A percentile compares a stretch with the other conserved stretches of the same genome.
Conservation (phyloP, 2,329 filamentous ascomycete species). For the Dactylellina sp. region DNA sequence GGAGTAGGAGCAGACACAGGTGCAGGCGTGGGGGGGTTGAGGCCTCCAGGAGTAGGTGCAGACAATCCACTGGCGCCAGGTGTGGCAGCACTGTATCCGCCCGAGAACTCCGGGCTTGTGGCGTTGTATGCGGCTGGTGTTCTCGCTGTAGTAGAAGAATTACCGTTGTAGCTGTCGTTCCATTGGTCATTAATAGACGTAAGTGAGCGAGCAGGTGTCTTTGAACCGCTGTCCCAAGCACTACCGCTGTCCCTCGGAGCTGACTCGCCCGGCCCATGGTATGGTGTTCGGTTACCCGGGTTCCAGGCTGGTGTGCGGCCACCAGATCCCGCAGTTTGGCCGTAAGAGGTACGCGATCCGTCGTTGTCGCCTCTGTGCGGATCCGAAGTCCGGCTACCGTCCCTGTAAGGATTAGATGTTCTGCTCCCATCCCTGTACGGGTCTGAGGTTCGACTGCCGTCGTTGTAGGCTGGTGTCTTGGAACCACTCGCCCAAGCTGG, state of each 20-base stretch:
- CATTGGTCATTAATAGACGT: conserved; percentile 68
- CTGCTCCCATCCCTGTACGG: conserved; percentile 60
- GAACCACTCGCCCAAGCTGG: conserved; percentile 78
- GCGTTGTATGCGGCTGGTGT: conserved; percentile 60
- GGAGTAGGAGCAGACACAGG: conserved; percentile 76
- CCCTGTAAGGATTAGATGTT: conserved; percentile 61
- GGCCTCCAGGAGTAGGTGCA: conserved; percentile 77
- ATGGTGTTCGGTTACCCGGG: conserved; percentile 78
- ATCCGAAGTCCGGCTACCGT: conserved; percentile 60
- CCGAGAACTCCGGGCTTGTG: conserved; percentile 60
- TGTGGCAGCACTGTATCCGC: conserved; percentile 69
- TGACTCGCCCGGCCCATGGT: conserved; percentile 63
- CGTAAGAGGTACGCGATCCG: conserved; percentile 81
- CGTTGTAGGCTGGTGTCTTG: conserved; percentile 73
- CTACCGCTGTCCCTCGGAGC: conserved; percentile 69
- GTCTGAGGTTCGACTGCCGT: conserved; percentile 64
- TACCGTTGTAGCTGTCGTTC: conserved; percentile 69
- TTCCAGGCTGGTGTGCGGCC: conserved; percentile 81
- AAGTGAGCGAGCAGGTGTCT: conserved; percentile 77
- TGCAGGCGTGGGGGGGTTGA: conserved; percentile 64
- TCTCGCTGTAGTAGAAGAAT: conserved; percentile 63
- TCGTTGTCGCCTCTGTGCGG: conserved; percentile 70
- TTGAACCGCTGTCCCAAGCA: conserved; percentile 75
- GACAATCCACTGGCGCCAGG: conserved; percentile 73
- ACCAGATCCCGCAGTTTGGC: conserved; percentile 64